These are phyloP conservation scores for Pseudoscleropodium purum DNA, from an alignment of 225 moss, liverwort and hornwort genomes.

Conservation along the genomic window DNA sequence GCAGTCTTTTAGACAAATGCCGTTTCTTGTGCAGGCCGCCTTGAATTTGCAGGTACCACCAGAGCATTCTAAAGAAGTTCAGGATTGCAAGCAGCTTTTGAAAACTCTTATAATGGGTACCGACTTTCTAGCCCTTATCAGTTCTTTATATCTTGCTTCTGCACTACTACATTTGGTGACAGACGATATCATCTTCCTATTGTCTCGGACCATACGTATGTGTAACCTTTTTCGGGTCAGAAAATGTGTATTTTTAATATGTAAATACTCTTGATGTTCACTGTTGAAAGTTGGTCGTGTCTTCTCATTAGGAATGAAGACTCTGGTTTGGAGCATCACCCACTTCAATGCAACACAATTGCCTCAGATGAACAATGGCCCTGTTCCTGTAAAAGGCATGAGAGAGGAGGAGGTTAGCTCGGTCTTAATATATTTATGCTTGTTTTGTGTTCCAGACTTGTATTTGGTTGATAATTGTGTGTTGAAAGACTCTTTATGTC, in stretches of 20 bases:
- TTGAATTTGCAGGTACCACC: slow-evolving; percentile 92
- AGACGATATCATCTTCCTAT: not conserved
- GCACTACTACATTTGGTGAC: not conserved
- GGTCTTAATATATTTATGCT: not conserved
- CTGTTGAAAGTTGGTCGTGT: not conserved
- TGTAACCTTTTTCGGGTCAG: not conserved
- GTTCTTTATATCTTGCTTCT: not conserved
- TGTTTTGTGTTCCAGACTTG: not conserved
- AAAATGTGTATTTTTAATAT: not conserved
- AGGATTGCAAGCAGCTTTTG: slow-evolving; percentile 95
- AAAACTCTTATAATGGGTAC: slow-evolving; percentile 99
- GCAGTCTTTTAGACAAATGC: not conserved
- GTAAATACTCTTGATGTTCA: not conserved
- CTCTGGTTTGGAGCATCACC: slow-evolving; percentile 98
- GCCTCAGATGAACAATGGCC: slow-evolving; percentile 64
- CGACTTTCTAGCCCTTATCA: not conserved
- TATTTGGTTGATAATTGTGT: not conserved
- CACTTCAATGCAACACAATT: slow-evolving; percentile 80
- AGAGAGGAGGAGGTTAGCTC: slow-evolving; percentile 90
- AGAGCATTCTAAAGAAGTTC: slow-evolving; percentile 95
- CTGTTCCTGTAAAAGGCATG: slow-evolving; percentile 85
- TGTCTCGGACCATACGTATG: not conserved
- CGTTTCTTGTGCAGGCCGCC: slow-evolving; percentile 61
- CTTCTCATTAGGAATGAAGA: slow-evolving; percentile 79
- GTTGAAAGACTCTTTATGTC: not conserved